Evolutionary conservation across 805 yeast species (phyloP).

Genomic region (Suhomyces canberraensis): DNA sequence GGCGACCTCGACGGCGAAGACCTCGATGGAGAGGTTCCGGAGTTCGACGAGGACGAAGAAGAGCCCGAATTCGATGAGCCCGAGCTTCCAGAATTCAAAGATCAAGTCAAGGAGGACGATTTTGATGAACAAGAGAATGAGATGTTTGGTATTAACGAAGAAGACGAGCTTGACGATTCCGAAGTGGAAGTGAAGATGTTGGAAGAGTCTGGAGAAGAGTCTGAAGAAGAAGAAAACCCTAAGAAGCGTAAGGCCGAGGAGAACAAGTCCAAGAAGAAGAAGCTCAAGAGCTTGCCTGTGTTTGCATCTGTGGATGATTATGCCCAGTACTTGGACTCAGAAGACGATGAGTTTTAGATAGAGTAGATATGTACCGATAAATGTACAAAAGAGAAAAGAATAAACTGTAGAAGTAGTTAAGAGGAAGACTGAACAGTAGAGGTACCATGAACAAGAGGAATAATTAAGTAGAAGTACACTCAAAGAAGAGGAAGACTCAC

Average conservation of each 20-base stretch:
- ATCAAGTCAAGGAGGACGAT: conserved; percentile 11
- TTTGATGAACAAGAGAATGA: conserved; percentile 22
- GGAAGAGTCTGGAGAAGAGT: conserved; percentile 28
- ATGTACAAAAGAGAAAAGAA: too few species aligned
- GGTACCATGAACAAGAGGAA: too few species aligned
- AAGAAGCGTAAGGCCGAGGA: conserved; percentile 25
- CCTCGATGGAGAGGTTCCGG: conserved; percentile 25
- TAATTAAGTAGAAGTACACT: too few species aligned
- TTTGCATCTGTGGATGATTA: conserved; percentile 91
- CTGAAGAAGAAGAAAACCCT: conserved; percentile 13
- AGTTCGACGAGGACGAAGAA: conserved; percentile 17
- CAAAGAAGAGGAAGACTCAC: too few species aligned
- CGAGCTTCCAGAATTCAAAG: conserved; percentile 10
- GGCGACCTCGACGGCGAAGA: conserved; percentile 24
- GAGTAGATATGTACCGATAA: not conserved
- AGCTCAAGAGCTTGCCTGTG: conserved; percentile 67
- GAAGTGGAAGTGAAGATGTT: conserved; percentile 15
- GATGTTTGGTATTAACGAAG: conserved; percentile 24
- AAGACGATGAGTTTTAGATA: conserved; percentile 46
- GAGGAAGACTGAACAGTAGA: too few species aligned
- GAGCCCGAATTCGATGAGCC: conserved; percentile 21
- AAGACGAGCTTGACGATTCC: conserved; percentile 20
- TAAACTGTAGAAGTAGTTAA: too few species aligned
- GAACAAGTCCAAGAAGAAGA: conserved; percentile 47
- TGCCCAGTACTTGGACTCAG: conserved; percentile 66